Percentiles rank a stretch among this genome's conserved stretches.
phyloP scores from a whole-genome alignment of 345 rosid genomes.

The Fremontodendron californicum region DNA sequence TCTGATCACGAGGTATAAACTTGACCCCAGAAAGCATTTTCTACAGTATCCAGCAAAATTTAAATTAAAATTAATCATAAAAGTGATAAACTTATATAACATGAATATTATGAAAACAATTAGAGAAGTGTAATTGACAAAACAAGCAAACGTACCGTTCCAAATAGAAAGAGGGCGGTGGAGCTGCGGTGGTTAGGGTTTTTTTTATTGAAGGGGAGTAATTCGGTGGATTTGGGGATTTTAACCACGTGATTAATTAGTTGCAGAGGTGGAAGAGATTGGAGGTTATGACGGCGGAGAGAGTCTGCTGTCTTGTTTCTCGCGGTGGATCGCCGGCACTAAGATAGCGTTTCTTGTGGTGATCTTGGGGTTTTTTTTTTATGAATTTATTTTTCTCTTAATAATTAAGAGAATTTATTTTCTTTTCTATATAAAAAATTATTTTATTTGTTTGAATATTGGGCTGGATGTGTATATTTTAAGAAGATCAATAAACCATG shows the following conservation, averaged over 20 bases:
- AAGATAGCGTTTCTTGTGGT: not conserved
- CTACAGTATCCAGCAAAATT: not conserved
- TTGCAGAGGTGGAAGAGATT: not conserved
- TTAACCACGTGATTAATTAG: no score
- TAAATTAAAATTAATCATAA: not conserved
- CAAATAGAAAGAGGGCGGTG: not conserved
- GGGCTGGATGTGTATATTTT: no score
- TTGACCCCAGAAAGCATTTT: conserved; percentile 70
- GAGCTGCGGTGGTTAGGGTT: not conserved
- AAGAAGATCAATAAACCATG: no score
- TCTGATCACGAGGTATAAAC: conserved; percentile 68
- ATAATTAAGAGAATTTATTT: no score
- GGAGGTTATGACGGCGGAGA: not conserved
- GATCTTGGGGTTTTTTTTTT: no score
- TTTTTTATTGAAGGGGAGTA: not conserved
- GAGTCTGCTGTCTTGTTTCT: not conserved
- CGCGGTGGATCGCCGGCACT: not conserved
- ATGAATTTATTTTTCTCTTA: no score
- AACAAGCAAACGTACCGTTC: not conserved
- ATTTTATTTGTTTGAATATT: no score
- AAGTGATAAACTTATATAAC: not conserved
- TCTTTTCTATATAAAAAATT: no score
- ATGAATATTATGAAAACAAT: not conserved
- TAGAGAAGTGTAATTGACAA: not conserved
- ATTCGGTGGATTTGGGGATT: not conserved